phyloP scores from a whole-genome alignment of 2,329 filamentous ascomycete species.

The Venturia asperata region DNA sequence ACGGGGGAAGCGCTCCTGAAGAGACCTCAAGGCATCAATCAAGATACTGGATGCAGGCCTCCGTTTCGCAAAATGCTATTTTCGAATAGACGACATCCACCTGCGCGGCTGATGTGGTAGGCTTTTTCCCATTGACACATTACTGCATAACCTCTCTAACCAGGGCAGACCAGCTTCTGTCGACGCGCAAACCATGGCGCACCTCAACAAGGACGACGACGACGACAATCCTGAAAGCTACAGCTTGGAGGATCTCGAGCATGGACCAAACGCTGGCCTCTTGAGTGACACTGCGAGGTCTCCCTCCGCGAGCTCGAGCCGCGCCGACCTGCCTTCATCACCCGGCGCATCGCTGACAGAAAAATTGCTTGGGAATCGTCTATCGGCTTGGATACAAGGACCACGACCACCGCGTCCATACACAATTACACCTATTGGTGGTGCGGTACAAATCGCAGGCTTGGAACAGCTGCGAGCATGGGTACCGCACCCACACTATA shows the following conservation, averaged over 20 bases:
- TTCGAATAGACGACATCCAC: too few species aligned
- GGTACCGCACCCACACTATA: not conserved
- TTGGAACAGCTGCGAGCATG: not conserved
- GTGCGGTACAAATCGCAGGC: not conserved
- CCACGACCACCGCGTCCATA: slow-evolving; percentile 6
- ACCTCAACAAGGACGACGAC: not conserved
- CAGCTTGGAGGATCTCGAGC: not conserved
- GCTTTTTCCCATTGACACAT: too few species aligned
- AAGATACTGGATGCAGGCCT: too few species aligned
- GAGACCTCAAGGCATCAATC: too few species aligned
- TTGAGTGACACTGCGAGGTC: not conserved
- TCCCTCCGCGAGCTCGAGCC: too few species aligned
- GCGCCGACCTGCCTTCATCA: too few species aligned
- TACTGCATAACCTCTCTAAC: too few species aligned
- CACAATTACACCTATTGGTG: not conserved
- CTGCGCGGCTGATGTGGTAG: too few species aligned
- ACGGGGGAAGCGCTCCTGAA: too few species aligned
- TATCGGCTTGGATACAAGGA: slow-evolving; percentile 9
- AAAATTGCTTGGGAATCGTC: not conserved
- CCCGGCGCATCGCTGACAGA: not conserved
- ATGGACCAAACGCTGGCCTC: not conserved
- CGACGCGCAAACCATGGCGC: too few species aligned
- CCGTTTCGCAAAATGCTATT: too few species aligned
- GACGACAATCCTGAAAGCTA: slow-evolving; percentile 3
- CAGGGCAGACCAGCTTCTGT: too few species aligned